These are phyloP conservation scores for Isatis tinctoria DNA, from an alignment of 345 rosid species.

Conservation along the genomic window DNA sequence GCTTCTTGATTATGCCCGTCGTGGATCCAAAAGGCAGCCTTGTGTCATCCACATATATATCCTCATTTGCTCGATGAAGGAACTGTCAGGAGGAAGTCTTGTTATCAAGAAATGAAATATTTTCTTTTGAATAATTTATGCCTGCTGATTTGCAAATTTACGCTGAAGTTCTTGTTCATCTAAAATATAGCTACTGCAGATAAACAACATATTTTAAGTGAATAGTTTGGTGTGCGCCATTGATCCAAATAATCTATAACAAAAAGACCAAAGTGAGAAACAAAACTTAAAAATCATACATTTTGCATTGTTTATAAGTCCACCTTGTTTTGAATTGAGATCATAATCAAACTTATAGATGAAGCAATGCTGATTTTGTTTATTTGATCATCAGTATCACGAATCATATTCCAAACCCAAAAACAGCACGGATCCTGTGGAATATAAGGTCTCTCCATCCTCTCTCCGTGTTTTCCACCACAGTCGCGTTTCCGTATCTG, in stretches of 20 bases:
- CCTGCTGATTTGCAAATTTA: too few relatives aligned
- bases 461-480: conserved; percentile 91
- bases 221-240: background rate
- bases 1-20: too few relatives aligned
- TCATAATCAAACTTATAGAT: conserved; percentile 12
- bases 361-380: conserved; percentile 18
- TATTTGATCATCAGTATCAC: conserved; percentile 3
- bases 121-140: too few relatives aligned
- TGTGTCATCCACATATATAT: conserved; percentile 54
- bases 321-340: conserved; percentile 6
- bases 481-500: conserved; percentile 94
- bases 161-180: background rate
- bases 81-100: conserved; percentile 60
- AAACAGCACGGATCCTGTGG: conserved; percentile 81
- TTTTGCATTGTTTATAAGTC: conserved; percentile 11
- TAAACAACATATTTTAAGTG: background rate
- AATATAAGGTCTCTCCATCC: conserved; percentile 95
- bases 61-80: conserved; percentile 62
- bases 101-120: conserved; percentile 57
- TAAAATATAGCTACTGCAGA: background rate
- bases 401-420: conserved; percentile 76
- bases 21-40: too few relatives aligned
- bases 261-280: background rate
- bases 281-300: background rate
- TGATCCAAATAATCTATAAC: background rate